phyloP scores from a whole-genome alignment of 1,284 basidiomycete genomes.

The Vanrija sp. region DNA sequence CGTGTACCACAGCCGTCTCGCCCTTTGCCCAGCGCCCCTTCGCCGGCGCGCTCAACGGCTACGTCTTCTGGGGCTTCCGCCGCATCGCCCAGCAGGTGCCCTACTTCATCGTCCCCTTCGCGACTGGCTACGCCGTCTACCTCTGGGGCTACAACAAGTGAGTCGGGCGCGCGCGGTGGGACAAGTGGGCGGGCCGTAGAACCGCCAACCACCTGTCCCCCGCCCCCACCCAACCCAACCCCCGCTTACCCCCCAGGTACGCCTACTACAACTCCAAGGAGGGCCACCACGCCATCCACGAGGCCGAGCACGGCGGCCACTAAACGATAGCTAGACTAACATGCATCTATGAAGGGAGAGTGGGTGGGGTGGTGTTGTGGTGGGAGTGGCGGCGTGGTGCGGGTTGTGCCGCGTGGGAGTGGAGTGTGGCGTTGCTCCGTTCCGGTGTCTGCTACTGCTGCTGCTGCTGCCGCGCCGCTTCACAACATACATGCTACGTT shows the following conservation, averaged over 20 bases:
- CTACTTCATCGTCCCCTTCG: conserved; percentile 76
- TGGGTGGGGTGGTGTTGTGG: too few relatives aligned
- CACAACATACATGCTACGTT: too few relatives aligned
- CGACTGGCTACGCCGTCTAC: conserved; percentile 72
- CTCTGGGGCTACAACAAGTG: conserved; percentile 69
- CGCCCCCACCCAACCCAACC: neutral
- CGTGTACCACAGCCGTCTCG: conserved; percentile 70
- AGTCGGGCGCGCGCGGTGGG: conserved; percentile 4
- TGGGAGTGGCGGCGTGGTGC: too few relatives aligned
- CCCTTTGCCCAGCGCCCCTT: conserved; percentile 73
- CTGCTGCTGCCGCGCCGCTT: too few relatives aligned
- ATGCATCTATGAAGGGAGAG: conserved; percentile 8
- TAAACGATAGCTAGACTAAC: conserved; percentile 17
- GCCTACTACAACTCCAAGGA: conserved; percentile 49
- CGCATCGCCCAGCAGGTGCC: conserved; percentile 69
- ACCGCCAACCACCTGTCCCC: too few relatives aligned
- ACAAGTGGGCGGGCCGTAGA: too few relatives aligned
- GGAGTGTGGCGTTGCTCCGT: too few relatives aligned
- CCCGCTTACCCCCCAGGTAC: conserved; percentile 22
- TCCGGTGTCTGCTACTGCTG: too few relatives aligned
- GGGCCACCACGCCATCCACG: conserved; percentile 42
- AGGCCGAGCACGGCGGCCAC: conserved; percentile 29
- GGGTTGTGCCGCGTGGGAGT: too few relatives aligned
- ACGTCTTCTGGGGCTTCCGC: conserved; percentile 81
- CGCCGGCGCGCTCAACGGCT: conserved; percentile 65